Base-by-base conservation (phyloP, 768 basidiomycete species). In the Glaciozyma antarctica region DNA sequence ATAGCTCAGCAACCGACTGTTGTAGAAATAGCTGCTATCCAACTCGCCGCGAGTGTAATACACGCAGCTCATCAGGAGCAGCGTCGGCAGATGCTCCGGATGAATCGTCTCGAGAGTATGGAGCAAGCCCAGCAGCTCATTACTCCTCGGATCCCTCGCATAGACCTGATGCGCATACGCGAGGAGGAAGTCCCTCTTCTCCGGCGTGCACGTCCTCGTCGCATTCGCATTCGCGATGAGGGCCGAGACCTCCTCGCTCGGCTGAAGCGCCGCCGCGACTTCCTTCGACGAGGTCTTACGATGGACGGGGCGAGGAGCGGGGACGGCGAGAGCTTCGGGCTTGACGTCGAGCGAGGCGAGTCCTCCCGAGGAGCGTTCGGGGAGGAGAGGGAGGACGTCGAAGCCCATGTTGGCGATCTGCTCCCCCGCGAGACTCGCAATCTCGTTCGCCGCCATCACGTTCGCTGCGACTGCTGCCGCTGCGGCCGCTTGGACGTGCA, bases 61-160 rank as follows among this genome's bases (percentile, higher is more conserved):
- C 0, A 76, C 77, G 68, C 78, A 79, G 19, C 76, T 73, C 54
- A 78, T 74, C 9, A 80, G 69, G 10, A 80, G 73, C 28, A 79
- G 59, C 8, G 76, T 75, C 28, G 78, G 76, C 5, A 76, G 38
- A 63, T 79, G 76, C 16, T 68, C 62, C 0, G 78, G 77, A 62
- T 79, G 77, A 0, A 77, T 56, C 9, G 67, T 68, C 43, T 73
- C 73, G 44, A 80, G 71, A 22, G 72, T 71, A 16, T 68, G 68
- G 24, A 80, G 72, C 17, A 80, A 74, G 2, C 76, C 76, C 1
- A 79, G 55, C 5, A 79, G 58, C 10, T 62, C 57, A 19, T 49
- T 30, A n/a, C 22, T 48, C n/a, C 10, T 28, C 28, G 71, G 32
- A n/a, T 66, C 57, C 19, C 32, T 49, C 45, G 68, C 26, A 62